These are phyloP conservation scores for Colletotrichum trifolii DNA, from an alignment of 2,329 filamentous ascomycete species.

Conservation along the genomic window DNA sequence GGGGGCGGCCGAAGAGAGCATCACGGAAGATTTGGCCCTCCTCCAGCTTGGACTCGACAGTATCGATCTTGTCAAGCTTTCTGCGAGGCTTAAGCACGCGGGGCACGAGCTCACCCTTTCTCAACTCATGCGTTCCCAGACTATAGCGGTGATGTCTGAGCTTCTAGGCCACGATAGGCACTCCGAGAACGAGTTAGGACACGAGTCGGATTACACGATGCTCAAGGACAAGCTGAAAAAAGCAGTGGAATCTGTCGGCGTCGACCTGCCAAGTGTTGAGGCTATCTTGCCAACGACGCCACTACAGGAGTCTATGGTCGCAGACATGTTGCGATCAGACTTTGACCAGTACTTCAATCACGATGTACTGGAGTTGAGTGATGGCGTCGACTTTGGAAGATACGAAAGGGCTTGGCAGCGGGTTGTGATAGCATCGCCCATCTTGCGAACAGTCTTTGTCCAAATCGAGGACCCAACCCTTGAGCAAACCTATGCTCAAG, in stretches of 20 bases:
- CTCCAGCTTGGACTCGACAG: constrained; percentile 90
- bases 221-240: constrained; percentile 48
- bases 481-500: constrained; percentile 61
- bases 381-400: constrained; percentile 62
- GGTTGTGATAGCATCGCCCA: constrained; percentile 71
- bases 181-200: constrained; percentile 37
- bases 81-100: constrained; percentile 73
- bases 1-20: constrained; percentile 57
- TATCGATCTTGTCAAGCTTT: constrained; percentile 89
- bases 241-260: constrained; percentile 49
- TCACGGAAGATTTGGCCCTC: constrained; percentile 72
- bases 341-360: constrained; percentile 88
- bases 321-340: constrained; percentile 80
- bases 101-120: constrained; percentile 76
- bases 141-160: constrained; percentile 69
- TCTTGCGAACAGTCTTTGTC: constrained; percentile 80
- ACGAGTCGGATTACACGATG: constrained; percentile 27
- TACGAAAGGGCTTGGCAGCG: constrained; percentile 71
- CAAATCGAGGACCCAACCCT: constrained; percentile 71
- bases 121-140: constrained; percentile 78
- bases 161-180: constrained; percentile 26
- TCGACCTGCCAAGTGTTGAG: constrained; percentile 58
- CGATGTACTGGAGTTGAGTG: constrained; percentile 74
- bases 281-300: constrained; percentile 79
- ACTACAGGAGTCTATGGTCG: constrained; percentile 87